phyloP scores from a whole-genome alignment of 2,329 filamentous ascomycete species.

The Colletotrichum musae region DNA sequence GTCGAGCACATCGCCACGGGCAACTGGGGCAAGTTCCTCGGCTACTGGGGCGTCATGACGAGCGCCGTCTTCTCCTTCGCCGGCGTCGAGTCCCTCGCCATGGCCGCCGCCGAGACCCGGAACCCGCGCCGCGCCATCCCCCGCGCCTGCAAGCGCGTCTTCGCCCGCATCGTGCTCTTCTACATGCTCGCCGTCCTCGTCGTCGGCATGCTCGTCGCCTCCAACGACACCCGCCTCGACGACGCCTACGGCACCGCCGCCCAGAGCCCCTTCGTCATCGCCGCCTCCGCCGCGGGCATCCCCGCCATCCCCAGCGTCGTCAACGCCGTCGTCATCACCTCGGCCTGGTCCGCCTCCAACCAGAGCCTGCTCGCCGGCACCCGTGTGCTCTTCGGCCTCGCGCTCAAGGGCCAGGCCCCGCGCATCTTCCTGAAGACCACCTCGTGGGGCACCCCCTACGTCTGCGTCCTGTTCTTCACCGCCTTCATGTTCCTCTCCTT shows the following conservation, averaged over 20 bases:
- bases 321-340: slow-evolving; percentile 68
- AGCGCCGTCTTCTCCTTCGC: slow-evolving; percentile 46
- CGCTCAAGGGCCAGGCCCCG: slow-evolving; percentile 66
- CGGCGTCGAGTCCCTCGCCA: slow-evolving; percentile 44
- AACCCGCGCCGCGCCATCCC: slow-evolving; percentile 62
- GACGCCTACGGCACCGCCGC: slow-evolving; percentile 64
- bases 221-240: slow-evolving; percentile 64
- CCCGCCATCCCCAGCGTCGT: slow-evolving; percentile 67
- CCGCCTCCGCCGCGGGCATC: slow-evolving; percentile 67
- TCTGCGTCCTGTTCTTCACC: slow-evolving; percentile 57
- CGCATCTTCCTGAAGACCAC: slow-evolving; percentile 55
- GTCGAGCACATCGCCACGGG: slow-evolving; percentile 70
- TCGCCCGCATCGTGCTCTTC: slow-evolving; percentile 52
- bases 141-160: slow-evolving; percentile 46
- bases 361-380: slow-evolving; percentile 69
- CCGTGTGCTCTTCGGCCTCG: slow-evolving; percentile 69
- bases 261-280: slow-evolving; percentile 66
- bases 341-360: slow-evolving; percentile 66
- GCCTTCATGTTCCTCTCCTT: slow-evolving; percentile 76
- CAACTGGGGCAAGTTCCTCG: slow-evolving; percentile 50
- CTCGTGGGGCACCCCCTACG: slow-evolving; percentile 50
- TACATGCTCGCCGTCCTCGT: slow-evolving; percentile 67
- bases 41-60: slow-evolving; percentile 45
- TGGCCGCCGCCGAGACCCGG: slow-evolving; percentile 47
- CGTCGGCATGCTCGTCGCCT: slow-evolving; percentile 67